phyloP scores from a whole-genome alignment of 768 basidiomycete genomes.

The Pisolithus albus region DNA sequence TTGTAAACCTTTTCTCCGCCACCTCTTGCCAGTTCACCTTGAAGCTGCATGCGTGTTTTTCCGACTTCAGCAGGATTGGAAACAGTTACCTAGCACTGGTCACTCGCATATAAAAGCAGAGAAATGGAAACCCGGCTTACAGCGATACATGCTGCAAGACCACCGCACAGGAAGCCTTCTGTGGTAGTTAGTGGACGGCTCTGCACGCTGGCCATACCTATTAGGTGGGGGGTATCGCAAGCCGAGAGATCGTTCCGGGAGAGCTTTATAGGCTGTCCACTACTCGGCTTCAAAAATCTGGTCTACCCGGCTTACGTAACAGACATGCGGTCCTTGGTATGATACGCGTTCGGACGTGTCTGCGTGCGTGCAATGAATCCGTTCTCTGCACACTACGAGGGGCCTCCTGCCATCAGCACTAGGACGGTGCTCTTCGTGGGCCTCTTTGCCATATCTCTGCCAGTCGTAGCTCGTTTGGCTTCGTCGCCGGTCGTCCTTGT shows the following conservation, averaged over 20 bases:
- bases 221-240: neutral
- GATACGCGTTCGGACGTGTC: too few species aligned
- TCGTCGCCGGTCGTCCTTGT: constrained; percentile 63
- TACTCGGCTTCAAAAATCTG: too few species aligned
- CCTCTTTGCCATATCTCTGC: constrained; percentile 50
- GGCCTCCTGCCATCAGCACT: constrained; percentile 38
- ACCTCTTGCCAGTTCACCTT: constrained; percentile 84
- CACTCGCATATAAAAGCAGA: neutral
- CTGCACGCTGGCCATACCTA: constrained; percentile 13
- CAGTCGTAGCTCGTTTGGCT: constrained; percentile 45
- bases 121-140: constrained; percentile 33
- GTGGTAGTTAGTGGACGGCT: constrained; percentile 47
- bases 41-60: constrained; percentile 93
- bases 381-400: constrained; percentile 14
- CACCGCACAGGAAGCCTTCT: constrained; percentile 87
- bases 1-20: constrained; percentile 76
- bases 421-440: constrained; percentile 52
- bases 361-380: constrained; percentile 9
- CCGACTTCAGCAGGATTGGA: constrained; percentile 72
- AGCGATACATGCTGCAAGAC: constrained; percentile 85
- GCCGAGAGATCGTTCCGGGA: neutral
- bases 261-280: neutral
- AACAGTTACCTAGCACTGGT: constrained; percentile 56
- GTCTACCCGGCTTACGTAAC: neutral
- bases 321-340: neutral